Conservation (phyloP, 805 yeast genomes). For the Teunomyces gatunensis region DNA sequence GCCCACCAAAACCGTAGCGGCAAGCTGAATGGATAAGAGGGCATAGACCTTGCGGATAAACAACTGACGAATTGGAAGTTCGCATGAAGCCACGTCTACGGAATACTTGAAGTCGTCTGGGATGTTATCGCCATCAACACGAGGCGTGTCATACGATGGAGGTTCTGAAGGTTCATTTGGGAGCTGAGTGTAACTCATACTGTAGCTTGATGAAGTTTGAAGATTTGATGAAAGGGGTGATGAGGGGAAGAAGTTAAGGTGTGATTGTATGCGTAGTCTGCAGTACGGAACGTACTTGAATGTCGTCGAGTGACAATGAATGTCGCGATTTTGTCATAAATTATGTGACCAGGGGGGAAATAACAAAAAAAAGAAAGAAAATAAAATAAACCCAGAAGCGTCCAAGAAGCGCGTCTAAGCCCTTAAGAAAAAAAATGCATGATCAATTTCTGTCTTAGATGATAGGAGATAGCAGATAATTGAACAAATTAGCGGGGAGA, state of each 20-base stretch:
- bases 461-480: not conserved
- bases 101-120: slow-evolving; percentile 84
- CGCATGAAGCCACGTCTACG: slow-evolving; percentile 74
- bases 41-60: slow-evolving; percentile 80
- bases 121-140: slow-evolving; percentile 34
- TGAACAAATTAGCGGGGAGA: not conserved
- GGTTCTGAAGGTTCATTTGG: slow-evolving; percentile 12
- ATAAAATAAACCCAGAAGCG: not conserved
- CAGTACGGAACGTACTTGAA: not conserved
- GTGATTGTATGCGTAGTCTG: not conserved
- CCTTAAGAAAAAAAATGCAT: not conserved
- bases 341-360: not conserved
- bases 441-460: not conserved
- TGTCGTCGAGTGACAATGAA: not conserved
- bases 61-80: slow-evolving; percentile 67
- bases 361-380: not conserved
- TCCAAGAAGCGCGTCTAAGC: not conserved
- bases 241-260: not conserved
- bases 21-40: slow-evolving; percentile 61
- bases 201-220: not conserved
- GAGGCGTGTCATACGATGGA: slow-evolving; percentile 22
- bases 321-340: not conserved
- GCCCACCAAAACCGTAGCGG: slow-evolving; percentile 60
- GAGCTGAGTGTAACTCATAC: slow-evolving; percentile 4
- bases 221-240: not conserved